Base-by-base conservation (phyloP, 2,329 filamentous ascomycete genomes). In the Calonectria crousiana region DNA sequence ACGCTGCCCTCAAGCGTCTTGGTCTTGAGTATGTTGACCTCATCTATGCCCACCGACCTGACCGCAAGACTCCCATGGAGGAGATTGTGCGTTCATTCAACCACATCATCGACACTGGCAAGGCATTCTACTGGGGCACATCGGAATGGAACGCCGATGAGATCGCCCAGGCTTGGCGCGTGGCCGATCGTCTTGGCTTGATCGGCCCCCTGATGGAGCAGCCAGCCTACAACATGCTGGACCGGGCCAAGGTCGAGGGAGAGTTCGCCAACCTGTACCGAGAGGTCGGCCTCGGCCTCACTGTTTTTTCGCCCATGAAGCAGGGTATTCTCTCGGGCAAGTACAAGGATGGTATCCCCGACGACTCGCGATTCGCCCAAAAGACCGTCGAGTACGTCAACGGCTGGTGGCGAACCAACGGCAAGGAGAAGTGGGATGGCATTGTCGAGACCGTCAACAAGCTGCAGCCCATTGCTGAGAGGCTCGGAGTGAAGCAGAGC, bases 81-180 rank as follows among this genome's bases (percentile, higher is more conserved):
- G 93, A 94, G 85, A 91, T 89, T 2, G 92, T 94, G 47, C 90
- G 92, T 68, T 92, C 90, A 68, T 94, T 95, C 86, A 94, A 94
- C 86, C 88, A 93, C 83, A 84, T 94, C 68, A 93, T 95, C 82
- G 87, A 92, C 82, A 88, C 87, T 0, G 93, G 93, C 77, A 92
- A 93, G 84, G 90, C 91, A 3, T 90, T 94, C 76, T 93, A 94
- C 86, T 93, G 92, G 92, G 92, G 92, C 52, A 94, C 92, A 0
- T 93, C 91, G 0, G 91, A 93, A 82, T 94, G 92, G 92, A 88
- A 87, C 74, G 91, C 92, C 53, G 89, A 90, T 73, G 92, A 93
- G 85, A 93, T 94, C 80, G 88, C 89, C 8, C 88, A 91, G 72
- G 92, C 92, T 0, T 91, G 90, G 86, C 86, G 90, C 18, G 87